phyloP scores from a whole-genome alignment of 352 stramenopile genomes.

The Phytophthora boehmeriae region DNA sequence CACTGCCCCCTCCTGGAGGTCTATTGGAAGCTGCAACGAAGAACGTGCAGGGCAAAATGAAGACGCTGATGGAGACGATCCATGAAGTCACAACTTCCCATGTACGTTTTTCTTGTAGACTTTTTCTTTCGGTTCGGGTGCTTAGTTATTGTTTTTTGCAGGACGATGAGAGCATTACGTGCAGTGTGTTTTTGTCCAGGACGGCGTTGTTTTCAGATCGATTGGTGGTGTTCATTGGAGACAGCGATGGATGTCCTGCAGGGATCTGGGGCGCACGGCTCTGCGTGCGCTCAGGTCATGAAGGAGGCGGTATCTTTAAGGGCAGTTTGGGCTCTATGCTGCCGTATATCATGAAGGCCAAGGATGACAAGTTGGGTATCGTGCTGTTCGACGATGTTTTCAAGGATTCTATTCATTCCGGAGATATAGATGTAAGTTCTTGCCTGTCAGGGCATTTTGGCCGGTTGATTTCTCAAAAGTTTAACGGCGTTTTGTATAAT shows the following conservation, averaged over 20 bases:
- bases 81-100: slow-evolving; percentile 63
- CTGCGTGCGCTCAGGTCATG: slow-evolving; percentile 63
- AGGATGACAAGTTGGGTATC: slow-evolving; percentile 73
- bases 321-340: slow-evolving; percentile 77
- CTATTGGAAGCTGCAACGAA: slow-evolving; percentile 65
- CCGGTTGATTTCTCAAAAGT: neutral
- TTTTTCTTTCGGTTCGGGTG: slow-evolving; percentile 7
- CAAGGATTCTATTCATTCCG: slow-evolving; percentile 49
- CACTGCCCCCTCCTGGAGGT: slow-evolving; percentile 54
- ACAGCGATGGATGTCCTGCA: slow-evolving; percentile 61
- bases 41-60: slow-evolving; percentile 79
- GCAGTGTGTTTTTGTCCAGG: slow-evolving; percentile 64
- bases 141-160: slow-evolving; percentile 27
- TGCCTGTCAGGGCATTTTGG: neutral
- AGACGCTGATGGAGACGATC: slow-evolving; percentile 65
- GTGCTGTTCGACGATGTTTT: slow-evolving; percentile 75
- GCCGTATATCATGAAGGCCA: slow-evolving; percentile 77
- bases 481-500: slow-evolving; percentile 15
- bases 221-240: slow-evolving; percentile 67
- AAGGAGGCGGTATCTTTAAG: slow-evolving; percentile 76
- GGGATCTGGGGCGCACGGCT: slow-evolving; percentile 68
- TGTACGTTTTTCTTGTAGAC: slow-evolving; percentile 30
- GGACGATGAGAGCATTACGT: slow-evolving; percentile 64
- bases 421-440: slow-evolving; percentile 58
- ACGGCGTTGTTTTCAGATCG: slow-evolving; percentile 68